phyloP scores from a whole-genome alignment of 768 basidiomycete species.

The Leccinum fibrillosum region DNA sequence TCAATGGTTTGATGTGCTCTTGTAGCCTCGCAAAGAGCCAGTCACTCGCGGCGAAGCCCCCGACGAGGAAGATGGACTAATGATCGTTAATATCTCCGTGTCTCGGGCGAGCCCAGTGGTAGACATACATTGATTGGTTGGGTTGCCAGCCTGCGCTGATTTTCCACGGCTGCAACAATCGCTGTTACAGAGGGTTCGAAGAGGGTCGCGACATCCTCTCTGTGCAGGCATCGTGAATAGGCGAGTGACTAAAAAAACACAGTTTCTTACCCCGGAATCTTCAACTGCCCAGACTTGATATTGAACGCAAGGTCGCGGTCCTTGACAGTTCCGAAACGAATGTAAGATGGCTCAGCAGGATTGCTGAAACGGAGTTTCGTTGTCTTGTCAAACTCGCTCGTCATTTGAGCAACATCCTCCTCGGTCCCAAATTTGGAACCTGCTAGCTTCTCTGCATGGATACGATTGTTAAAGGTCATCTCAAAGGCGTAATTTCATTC shows the following conservation, averaged over 20 bases:
- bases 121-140: constrained; percentile 25
- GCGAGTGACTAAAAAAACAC: too few relatives aligned
- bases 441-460: constrained; percentile 35
- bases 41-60: constrained; percentile 43
- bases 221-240: constrained; percentile 3
- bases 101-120: background rate
- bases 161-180: constrained; percentile 25
- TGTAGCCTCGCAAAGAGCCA: constrained; percentile 38
- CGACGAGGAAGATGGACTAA: constrained; percentile 40
- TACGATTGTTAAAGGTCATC: background rate
- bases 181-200: constrained; percentile 26
- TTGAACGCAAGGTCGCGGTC: constrained; percentile 39
- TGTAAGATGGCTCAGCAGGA: constrained; percentile 38
- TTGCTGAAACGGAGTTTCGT: constrained; percentile 45
- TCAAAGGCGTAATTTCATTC: background rate
- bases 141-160: constrained; percentile 17
- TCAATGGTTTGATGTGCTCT: constrained; percentile 30
- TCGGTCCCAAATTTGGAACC: constrained; percentile 37
- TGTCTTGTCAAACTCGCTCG: constrained; percentile 42
- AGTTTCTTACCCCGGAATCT: constrained; percentile 33
- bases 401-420: constrained; percentile 43
- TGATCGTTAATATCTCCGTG: constrained; percentile 1
- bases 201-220: constrained; percentile 28
- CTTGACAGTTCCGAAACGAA: constrained; percentile 44
- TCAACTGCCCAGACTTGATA: constrained; percentile 48